Conservation (phyloP, 805 yeast genomes). For the Jamesozyma jinghongensis region DNA sequence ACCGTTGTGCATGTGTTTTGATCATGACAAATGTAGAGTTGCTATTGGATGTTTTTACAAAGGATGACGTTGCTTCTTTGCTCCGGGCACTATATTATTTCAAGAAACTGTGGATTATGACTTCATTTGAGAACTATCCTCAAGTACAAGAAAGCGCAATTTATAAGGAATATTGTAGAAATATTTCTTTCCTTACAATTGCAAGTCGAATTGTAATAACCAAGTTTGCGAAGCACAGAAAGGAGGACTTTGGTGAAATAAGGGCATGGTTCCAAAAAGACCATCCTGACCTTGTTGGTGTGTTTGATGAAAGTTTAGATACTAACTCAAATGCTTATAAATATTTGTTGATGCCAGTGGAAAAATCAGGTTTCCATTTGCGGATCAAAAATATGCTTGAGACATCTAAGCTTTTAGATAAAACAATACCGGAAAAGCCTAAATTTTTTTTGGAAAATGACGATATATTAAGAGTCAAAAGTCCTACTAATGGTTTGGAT, state of each 20-base stretch:
- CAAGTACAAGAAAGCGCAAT: conserved; percentile 11
- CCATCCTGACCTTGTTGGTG: conserved; percentile 41
- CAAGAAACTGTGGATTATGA: conserved; percentile 4
- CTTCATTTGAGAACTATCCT: conserved; percentile 7
- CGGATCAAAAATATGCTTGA: conserved; percentile 8
- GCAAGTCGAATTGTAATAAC: conserved; percentile 12
- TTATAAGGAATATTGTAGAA: conserved; percentile 11
- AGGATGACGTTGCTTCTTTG: conserved; percentile 4
- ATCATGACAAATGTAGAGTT: conserved; percentile 2
- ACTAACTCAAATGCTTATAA: conserved; percentile 19
- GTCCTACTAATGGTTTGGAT: too few relatives aligned
- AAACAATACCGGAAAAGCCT: too few relatives aligned
- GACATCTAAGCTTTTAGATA: not conserved
- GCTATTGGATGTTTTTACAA: not conserved
- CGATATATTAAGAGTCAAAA: too few relatives aligned
- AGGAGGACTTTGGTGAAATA: conserved; percentile 49
- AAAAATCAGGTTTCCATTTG: conserved; percentile 23
- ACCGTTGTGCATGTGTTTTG: conserved; percentile 5
- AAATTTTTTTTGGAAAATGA: too few relatives aligned
- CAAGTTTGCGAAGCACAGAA: conserved; percentile 8
- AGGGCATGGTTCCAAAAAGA: conserved; percentile 53
- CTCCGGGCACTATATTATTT: conserved; percentile 4
- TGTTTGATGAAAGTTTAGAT: conserved; percentile 9
- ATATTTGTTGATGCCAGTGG: conserved; percentile 17
- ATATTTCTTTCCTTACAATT: conserved; percentile 13